Conservation (phyloP, 73 alveolate species). For the Breviolum minutum region DNA sequence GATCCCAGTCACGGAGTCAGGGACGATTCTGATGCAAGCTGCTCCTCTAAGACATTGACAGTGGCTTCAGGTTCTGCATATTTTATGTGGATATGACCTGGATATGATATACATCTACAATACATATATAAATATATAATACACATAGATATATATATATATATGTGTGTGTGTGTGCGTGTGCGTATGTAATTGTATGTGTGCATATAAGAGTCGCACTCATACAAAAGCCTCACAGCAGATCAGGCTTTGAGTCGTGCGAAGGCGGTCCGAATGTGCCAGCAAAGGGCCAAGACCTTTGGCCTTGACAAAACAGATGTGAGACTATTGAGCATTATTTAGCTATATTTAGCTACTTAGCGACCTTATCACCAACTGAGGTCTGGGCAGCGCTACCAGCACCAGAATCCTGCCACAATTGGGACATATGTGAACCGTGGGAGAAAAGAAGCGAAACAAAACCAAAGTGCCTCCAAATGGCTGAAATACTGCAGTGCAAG, state of each 20-base stretch:
- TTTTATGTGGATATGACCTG: too few species aligned
- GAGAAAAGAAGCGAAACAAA: not conserved
- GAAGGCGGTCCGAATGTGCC: not conserved
- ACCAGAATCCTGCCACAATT: not conserved
- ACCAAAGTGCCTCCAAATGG: constrained; percentile 21
- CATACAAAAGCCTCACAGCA: too few species aligned
- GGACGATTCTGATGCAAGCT: not conserved
- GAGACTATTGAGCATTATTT: too few species aligned
- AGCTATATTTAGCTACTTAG: too few species aligned
- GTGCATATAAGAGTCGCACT: not conserved
- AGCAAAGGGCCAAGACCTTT: constrained; percentile 35
- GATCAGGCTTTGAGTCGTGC: too few species aligned
- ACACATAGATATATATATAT: too few species aligned
- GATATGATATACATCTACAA: not conserved
- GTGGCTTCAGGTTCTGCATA: too few species aligned
- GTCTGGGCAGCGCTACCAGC: not conserved
- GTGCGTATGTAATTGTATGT: not conserved
- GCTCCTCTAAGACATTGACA: not conserved
- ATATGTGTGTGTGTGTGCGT: not conserved
- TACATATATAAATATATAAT: too few species aligned
- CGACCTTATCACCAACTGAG: not conserved
- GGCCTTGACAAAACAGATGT: not conserved
- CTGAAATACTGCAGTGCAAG: not conserved
- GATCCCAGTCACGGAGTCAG: not conserved
- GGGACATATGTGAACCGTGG: too few species aligned